phyloP scores from a whole-genome alignment of 225 moss, liverwort and hornwort species.

The Sphagnum tenellum region DNA sequence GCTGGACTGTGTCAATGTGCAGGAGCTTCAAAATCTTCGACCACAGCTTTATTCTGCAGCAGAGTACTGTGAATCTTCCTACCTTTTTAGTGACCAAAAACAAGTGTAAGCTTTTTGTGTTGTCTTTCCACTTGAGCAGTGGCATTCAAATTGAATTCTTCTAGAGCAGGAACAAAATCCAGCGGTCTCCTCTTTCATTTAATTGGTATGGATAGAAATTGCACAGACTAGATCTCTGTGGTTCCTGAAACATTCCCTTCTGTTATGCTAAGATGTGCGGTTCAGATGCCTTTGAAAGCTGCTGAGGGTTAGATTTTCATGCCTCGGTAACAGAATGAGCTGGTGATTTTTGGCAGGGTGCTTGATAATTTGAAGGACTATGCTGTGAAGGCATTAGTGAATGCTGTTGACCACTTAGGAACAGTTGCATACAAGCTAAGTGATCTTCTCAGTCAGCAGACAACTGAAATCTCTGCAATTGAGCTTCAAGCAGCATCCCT shows the following conservation, averaged over 20 bases:
- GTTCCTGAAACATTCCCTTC: not conserved
- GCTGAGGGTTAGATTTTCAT: too few relatives aligned
- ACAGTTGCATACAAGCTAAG: conserved; percentile 97
- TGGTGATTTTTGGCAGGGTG: conserved; percentile 34
- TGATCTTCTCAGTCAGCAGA: conserved; percentile 87
- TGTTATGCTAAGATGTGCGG: not conserved
- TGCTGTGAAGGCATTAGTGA: conserved; percentile 92
- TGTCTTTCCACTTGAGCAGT: too few relatives aligned
- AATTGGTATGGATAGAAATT: not conserved
- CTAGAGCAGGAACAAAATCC: not conserved
- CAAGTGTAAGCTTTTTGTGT: conserved; percentile 59
- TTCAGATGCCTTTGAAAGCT: not conserved
- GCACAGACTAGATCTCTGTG: not conserved
- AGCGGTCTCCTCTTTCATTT: not conserved
- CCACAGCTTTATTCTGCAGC: conserved; percentile 96
- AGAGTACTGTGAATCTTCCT: conserved; percentile 97
- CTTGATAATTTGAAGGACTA: conserved; percentile 96
- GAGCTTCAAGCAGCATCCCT: conserved; percentile 87
- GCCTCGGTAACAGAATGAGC: too few relatives aligned
- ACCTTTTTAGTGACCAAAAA: conserved; percentile 95
- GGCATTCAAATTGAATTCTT: too few relatives aligned
- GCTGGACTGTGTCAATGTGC: not conserved
- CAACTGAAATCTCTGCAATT: conserved; percentile 67
- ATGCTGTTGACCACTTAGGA: conserved; percentile 96
- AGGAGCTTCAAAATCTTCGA: conserved; percentile 97